Evolutionary conservation across 768 basidiomycete species (phyloP).

Genomic region (Pisolithus albus): DNA sequence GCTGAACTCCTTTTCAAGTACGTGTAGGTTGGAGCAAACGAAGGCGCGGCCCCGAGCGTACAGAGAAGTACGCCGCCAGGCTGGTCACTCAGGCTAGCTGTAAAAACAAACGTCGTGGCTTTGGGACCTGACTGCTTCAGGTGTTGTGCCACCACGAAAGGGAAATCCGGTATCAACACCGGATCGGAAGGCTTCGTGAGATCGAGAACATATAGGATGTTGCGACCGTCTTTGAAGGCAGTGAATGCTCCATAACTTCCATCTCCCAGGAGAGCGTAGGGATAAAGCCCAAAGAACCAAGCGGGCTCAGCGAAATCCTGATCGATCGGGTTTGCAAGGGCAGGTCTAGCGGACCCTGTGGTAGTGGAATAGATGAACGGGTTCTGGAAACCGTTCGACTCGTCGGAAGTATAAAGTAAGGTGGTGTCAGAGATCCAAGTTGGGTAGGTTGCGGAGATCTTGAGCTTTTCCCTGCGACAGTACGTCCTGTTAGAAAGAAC

Average conservation of each 20-base stretch:
- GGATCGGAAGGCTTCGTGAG: constrained; percentile 7
- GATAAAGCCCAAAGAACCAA: constrained; percentile 14
- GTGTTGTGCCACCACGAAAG: constrained; percentile 10
- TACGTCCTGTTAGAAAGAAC: constrained; percentile 26
- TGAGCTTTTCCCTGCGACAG: constrained; percentile 44
- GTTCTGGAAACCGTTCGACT: constrained; percentile 53
- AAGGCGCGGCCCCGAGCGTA: background rate
- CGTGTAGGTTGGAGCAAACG: too few relatives aligned
- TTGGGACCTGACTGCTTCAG: background rate
- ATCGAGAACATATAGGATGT: constrained; percentile 27
- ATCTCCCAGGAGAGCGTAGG: constrained; percentile 18
- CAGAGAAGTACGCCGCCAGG: constrained; percentile 9
- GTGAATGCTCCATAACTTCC: constrained; percentile 23
- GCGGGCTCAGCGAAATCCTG: constrained; percentile 20
- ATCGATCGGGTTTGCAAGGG: constrained; percentile 13
- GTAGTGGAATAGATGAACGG: constrained; percentile 25
- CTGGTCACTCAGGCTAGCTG: background rate
- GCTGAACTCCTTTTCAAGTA: too few relatives aligned
- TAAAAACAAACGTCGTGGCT: constrained; percentile 9
- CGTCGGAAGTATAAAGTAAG: constrained; percentile 55
- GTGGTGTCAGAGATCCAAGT: constrained; percentile 37
- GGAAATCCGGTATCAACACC: constrained; percentile 2
- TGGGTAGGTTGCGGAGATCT: constrained; percentile 31
- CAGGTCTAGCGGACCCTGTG: constrained; percentile 19
- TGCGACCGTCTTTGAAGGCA: constrained; percentile 24